Conservation (phyloP, 2,329 filamentous ascomycete species). For the Ophiobolus disseminans region DNA sequence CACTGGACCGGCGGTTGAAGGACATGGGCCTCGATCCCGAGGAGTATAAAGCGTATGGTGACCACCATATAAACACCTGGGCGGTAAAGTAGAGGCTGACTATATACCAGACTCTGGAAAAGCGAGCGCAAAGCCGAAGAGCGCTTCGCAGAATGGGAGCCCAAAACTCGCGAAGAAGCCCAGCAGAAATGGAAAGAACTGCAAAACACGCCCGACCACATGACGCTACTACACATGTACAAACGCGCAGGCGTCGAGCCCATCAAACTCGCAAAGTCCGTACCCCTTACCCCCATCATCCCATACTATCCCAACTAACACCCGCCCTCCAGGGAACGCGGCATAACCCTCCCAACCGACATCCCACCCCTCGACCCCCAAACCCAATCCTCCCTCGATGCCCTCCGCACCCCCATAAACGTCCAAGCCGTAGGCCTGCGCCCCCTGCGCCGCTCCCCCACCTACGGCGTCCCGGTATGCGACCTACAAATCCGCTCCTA, state of each 20-base stretch:
- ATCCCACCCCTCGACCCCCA: conserved; percentile 36
- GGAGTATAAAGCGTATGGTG: conserved; percentile 39
- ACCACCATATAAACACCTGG: background rate
- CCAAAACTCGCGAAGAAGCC: conserved; percentile 40
- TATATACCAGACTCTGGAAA: conserved; percentile 27
- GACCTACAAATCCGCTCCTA: conserved; percentile 94
- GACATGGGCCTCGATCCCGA: conserved; percentile 35
- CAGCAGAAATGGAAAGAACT: conserved; percentile 37
- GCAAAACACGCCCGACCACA: conserved; percentile 40
- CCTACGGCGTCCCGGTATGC: conserved; percentile 82
- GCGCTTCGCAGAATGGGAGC: conserved; percentile 28
- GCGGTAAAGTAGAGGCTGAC: conserved; percentile 15
- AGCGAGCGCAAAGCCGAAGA: conserved; percentile 33
- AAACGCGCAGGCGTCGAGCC: conserved; percentile 43
- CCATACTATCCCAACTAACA: conserved; percentile 6
- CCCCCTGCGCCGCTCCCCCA: conserved; percentile 76
- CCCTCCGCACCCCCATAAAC: conserved; percentile 65
- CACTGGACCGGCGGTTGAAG: conserved; percentile 35
- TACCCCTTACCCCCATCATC: background rate
- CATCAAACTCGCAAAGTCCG: conserved; percentile 46
- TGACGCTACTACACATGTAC: conserved; percentile 39
- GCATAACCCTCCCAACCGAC: conserved; percentile 42
- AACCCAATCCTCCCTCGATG: conserved; percentile 40
- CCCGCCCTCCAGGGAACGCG: conserved; percentile 33
- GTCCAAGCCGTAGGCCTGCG: conserved; percentile 87